Base-by-base conservation (phyloP, 345 rosid genomes). In the Angophora floribunda region DNA sequence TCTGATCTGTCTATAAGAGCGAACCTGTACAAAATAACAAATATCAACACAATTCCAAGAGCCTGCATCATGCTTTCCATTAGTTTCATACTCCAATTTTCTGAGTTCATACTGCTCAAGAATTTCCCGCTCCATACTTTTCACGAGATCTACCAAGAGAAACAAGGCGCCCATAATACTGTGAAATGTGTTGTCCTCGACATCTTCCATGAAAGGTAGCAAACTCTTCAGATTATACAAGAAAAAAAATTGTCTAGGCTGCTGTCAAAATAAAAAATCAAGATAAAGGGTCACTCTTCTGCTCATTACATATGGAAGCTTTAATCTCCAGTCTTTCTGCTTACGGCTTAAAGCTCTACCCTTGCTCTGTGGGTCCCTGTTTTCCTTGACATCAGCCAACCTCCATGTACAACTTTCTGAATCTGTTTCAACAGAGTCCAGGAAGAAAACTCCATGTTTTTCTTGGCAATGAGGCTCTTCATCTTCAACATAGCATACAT, bases 311-410 rank as follows among this genome's bases (percentile, higher is more conserved):
- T 92, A 94, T 55, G 96, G 94, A 85, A 96, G 87, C 53, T 86
- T 95, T 87, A 96, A 87, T 89, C 99, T 94, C 94, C 96, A 93
- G 85, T 96, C 99, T 90, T 89, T 96, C 91, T 91, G 95, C 92
- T 96, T 97, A 26, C 96, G 95, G 92, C 92, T 96, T 65, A 96
- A 86, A 28, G 94, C 97, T 92, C 96, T 94, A 79, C 99, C 99
- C 92, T 94, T 97, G 93, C 94, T 91, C 87, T 89, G 89, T 14
- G 96, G 97, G 87, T 96, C 96, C 91, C 98, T 91, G 91, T 96
- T 97, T 87, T 96, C 99, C 94, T 88, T 94, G 86, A 95, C 98
- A 88, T 96, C 94, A 36, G 97, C 99, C 93, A 97, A 89, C 91
- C 94, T 96, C 99, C 99, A 97, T 19, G 94, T 86, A 88, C 99